Conservation (phyloP, 2,329 filamentous ascomycete species). For the Dactylellina sp. region DNA sequence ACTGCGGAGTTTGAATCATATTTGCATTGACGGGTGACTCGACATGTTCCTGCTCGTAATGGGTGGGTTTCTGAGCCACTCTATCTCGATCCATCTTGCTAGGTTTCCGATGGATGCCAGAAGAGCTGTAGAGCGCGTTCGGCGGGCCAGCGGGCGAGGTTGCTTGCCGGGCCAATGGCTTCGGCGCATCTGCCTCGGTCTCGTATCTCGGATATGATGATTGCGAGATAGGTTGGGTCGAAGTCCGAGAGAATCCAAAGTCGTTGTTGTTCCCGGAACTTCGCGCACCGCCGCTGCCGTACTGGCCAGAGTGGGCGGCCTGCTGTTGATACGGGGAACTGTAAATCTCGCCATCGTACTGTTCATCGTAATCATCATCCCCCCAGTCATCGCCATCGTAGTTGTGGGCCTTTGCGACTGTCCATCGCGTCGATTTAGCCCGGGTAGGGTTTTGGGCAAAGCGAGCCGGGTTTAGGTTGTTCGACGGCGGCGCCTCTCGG, state of each 20-base stretch:
- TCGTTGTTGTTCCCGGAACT: slow-evolving; percentile 7
- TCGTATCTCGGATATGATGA: slow-evolving; percentile 22
- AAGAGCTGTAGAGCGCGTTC: slow-evolving; percentile 11
- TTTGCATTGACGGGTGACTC: slow-evolving; percentile 7
- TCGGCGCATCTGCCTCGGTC: slow-evolving; percentile 16
- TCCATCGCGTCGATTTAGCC: slow-evolving; percentile 50
- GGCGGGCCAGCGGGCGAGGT: slow-evolving; percentile 31
- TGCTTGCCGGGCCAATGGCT: slow-evolving; percentile 34
- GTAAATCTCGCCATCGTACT: slow-evolving; percentile 39
- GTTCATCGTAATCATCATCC: slow-evolving; percentile 42
- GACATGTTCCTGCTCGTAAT: slow-evolving; percentile 19
- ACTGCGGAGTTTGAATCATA: background rate
- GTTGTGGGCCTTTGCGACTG: slow-evolving; percentile 40
- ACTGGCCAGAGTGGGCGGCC: background rate
- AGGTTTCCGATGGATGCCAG: slow-evolving; percentile 51
- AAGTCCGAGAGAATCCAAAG: slow-evolving; percentile 26
- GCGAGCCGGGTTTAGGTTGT: slow-evolving; percentile 43
- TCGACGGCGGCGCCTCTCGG: slow-evolving; percentile 26
- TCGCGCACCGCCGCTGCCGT: background rate
- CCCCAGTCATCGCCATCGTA: slow-evolving; percentile 55
- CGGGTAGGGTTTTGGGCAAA: slow-evolving; percentile 51
- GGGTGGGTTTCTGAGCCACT: slow-evolving; percentile 11
- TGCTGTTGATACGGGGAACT: slow-evolving; percentile 37
- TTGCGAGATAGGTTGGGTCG: slow-evolving; percentile 41
- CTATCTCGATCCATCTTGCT: slow-evolving; percentile 54